phyloP scores from a whole-genome alignment of 2,329 filamentous ascomycete genomes.

The Epichloe glyceriae region DNA sequence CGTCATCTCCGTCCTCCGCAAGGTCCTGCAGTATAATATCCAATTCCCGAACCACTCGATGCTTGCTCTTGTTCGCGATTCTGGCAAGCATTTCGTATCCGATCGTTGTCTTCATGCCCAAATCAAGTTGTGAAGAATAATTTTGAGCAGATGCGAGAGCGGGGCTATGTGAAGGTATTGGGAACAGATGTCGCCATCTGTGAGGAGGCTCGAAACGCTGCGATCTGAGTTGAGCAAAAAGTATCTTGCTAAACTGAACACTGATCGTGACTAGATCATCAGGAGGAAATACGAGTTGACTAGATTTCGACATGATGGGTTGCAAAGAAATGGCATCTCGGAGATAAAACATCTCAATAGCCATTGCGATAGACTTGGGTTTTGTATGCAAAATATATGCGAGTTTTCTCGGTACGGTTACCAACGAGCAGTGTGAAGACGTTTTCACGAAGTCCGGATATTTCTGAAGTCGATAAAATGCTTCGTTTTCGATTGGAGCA shows the following conservation, averaged over 20 bases:
- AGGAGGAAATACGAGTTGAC: constrained; percentile 53
- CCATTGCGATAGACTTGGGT: constrained; percentile 66
- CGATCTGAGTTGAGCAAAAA: constrained; percentile 81
- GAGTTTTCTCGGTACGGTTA: constrained; percentile 68
- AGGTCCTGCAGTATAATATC: constrained; percentile 65
- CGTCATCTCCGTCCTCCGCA: constrained; percentile 51
- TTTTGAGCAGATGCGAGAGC: constrained; percentile 9
- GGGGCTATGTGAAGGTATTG: constrained; percentile 10
- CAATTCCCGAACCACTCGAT: constrained; percentile 59
- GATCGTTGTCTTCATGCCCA: constrained; percentile 80
- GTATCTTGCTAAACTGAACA: constrained; percentile 71
- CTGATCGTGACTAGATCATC: constrained; percentile 68
- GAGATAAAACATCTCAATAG: constrained; percentile 84
- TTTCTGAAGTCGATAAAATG: constrained; percentile 75
- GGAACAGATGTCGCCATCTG: constrained; percentile 27
- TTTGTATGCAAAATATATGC: constrained; percentile 66
- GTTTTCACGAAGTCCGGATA: constrained; percentile 66
- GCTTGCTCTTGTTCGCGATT: constrained; percentile 55
- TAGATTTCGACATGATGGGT: constrained; percentile 45
- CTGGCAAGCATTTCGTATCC: constrained; percentile 80
- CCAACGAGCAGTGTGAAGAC: constrained; percentile 62
- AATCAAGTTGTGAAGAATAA: constrained; percentile 33
- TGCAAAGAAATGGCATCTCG: constrained; percentile 68
- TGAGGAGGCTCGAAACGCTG: constrained; percentile 64
- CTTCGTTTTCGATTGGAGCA: constrained; percentile 66